Evolutionary conservation across 2,329 filamentous ascomycete genomes (phyloP), one percentile per base, ranked within the genome.

Genomic region (Microcera coccophila): DNA sequence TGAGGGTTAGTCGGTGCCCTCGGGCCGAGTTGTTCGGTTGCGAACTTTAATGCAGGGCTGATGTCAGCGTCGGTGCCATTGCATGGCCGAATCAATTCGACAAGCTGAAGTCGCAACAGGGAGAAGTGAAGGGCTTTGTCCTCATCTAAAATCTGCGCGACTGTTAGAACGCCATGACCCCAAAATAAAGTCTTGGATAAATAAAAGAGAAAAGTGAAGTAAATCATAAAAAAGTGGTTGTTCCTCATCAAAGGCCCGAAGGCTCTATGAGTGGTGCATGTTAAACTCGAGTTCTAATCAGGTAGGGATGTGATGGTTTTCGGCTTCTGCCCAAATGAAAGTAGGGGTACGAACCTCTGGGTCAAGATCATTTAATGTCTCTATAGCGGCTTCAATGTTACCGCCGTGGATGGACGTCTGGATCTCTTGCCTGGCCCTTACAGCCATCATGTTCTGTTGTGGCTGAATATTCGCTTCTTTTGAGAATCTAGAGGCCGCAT

Each of bases 241-340:
- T 84, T 82, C 81, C 78, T 97, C 91, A 94, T 94, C 93, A 93
- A 81, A 70, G 80, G 83, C 82, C 81, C 75, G 75, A 79, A 82
- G 81, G 78, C 76, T 76, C 81, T 97, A 93, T 89, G 93, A 90
- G 93, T 98, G 93, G 93, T 98, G 93, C 93, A 98, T 98, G 91
- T 77, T 95, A 82, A 90, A 85, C 77, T 78, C 73, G 62, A 65
- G 62, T 76, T 87, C 75, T 95, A 95, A 98, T 98, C 93, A 93
- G 90, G 70, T 79, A 40, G 39, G 29, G 24, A 19, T 18, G 7
- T 5, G 24, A 24, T 19, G 32, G 36, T 11, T 21, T 24, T 1
- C 15, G 20, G 28, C 28, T 76, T 79, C 72, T 46, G 54, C 48
- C 35, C 38, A 44, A 49, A 36, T 38, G 18, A 28, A 36, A 45